Base-by-base conservation (phyloP, 2,329 filamentous ascomycete genomes). In the Diaporthe caulivora region DNA sequence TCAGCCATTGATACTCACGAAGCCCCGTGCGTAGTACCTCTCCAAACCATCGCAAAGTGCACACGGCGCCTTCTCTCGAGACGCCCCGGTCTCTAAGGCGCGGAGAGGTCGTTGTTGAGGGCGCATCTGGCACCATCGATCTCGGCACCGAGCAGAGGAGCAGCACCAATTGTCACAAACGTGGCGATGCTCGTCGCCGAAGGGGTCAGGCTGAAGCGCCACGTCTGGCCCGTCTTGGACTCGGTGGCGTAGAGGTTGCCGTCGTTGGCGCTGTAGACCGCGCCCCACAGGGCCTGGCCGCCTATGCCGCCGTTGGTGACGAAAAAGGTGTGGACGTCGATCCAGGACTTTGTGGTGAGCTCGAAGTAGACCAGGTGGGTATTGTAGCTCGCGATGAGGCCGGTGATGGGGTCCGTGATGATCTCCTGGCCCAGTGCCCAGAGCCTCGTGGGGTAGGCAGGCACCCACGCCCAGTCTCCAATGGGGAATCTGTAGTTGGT, bases 61-160 rank as follows among this genome's bases (percentile, higher is more conserved):
- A 40, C 44, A 21, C 8, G 24, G 21, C 10, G 17, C 10, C 21
- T 29, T 37, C 17, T 26, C 21, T 7, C 6, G 29, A 49, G 10
- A 15, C 21, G 29, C 13, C 24, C 8, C 8, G 34, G 44, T 15
- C 44, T 65, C 29, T 62, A 40, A 3, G 9, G 4, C 18, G 42
- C 42, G 21, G 18, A 8, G 44, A 65, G 31, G 13, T 37, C 13
- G 29, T 8, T 6, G 21, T 26, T 65, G 62, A 26, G 18, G 3
- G 62, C 26, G 62, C 62, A 65, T n/a, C 44, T 65, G 62, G 62
- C 62, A 37, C 62, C 62, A 44, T 65, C 62, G 62, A 65, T 65
- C 29, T 10, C 10, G 10, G 18, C 15, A 31, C 54, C 54, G 1
- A 18, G 5, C 5, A 49, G 10, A 64, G 58, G 42, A 15, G 21